These are phyloP conservation scores for Rhizodiscina lignyota DNA, from an alignment of 495 filamentous ascomycete species.

Conservation along the genomic window DNA sequence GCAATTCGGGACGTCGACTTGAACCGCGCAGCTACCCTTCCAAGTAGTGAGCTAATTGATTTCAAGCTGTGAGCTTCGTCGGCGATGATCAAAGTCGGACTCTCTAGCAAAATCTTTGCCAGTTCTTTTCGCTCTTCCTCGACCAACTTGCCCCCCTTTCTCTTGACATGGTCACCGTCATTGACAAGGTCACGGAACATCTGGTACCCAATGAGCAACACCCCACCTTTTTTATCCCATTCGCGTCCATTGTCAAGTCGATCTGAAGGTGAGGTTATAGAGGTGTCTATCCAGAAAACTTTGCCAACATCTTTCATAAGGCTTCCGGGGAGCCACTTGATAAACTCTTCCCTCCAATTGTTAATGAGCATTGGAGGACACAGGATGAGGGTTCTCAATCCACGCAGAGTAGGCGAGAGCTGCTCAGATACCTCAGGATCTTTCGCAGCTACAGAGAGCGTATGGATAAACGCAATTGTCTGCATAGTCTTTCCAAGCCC, in stretches of 20 bases:
- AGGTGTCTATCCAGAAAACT: constrained; percentile 13
- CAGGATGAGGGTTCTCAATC: constrained; percentile 51
- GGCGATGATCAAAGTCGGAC: constrained; percentile 52
- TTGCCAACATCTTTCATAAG: constrained; percentile 10
- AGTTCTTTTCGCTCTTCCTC: constrained; percentile 1
- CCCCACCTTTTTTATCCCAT: constrained; percentile 53
- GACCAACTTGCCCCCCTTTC: background rate
- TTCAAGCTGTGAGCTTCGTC: constrained; percentile 82
- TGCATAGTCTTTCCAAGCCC: constrained; percentile 92
- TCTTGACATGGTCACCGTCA: constrained; percentile 12
- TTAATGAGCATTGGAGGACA: constrained; percentile 60
- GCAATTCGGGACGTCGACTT: constrained; percentile 60
- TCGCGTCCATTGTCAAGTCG: constrained; percentile 25
- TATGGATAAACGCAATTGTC: constrained; percentile 60
- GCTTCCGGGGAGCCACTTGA: constrained; percentile 38
- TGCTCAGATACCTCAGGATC: constrained; percentile 40
- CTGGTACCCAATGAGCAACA: constrained; percentile 58
- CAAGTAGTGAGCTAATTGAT: constrained; percentile 35
- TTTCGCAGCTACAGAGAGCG: constrained; percentile 46
- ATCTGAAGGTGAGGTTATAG: constrained; percentile 3
- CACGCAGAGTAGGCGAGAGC: constrained; percentile 44
- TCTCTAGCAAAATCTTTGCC: constrained; percentile 6
- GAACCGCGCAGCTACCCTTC: constrained; percentile 35
- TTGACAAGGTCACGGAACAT: constrained; percentile 39
- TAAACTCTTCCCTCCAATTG: constrained; percentile 72